Evolutionary conservation across 169 alveolate species (phyloP), one percentile per base, ranked within the genome.

Genomic region (Theileria equi): DNA sequence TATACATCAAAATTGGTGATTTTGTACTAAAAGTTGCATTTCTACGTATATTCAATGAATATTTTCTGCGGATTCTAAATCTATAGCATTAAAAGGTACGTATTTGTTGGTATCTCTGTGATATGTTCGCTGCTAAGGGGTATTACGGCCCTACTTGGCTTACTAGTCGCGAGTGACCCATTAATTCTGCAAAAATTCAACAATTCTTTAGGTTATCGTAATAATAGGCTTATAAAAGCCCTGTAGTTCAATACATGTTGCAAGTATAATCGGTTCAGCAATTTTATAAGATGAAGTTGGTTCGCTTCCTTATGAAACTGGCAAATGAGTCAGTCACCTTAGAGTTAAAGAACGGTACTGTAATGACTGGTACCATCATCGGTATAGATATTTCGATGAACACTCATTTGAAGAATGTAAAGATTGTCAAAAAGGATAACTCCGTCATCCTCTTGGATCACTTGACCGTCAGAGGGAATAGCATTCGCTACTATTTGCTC

Each of bases 301-400:
- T 97, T 21, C 87, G 97, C 58, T 97, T 97, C 84, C 89, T 96
- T 49, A 95, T 95, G 98, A 95, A 95, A 71, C 91, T 97, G 29
- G 95, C 94, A 43, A 93, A 93, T 70, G 98, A 97, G 92, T 89
- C 98, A 29, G 99, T 96, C 43, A 95, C 98, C 34, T 91, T 97
- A 45, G 99, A 96, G 88, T 88, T 97, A 60, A 96, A 96, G 88
- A 97, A 97, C 84, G 99, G 99, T 13, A 95, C 99, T 0, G 94
- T 95, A 40, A 88, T 97, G 32, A 95, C 92, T 17, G 99, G 99
- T 5, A 92, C 98, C 2, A 91, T 96, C 21, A 89, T 92, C 45
- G 98, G 98, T 36, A 98, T 97, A 8, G 99, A 97, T 71, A 92
- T 97, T 11, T 91, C 97, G 55, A 97, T 97, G 99, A 97, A 97